Conservation (phyloP, 1,284 basidiomycete species). For the Rhodotorula mucilaginosa region DNA sequence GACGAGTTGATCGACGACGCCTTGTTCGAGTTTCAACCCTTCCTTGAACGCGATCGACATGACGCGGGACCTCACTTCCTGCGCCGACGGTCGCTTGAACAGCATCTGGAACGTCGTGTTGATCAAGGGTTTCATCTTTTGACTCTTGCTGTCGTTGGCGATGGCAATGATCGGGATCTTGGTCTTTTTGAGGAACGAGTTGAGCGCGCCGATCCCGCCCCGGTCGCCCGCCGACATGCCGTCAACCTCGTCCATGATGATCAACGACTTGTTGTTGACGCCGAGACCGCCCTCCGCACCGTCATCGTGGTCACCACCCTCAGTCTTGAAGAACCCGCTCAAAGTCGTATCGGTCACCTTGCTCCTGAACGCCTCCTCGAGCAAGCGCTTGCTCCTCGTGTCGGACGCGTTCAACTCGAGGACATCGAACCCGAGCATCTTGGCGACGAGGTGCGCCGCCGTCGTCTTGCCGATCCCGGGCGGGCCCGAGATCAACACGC, state of each 20-base stretch:
- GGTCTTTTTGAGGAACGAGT: conserved; percentile 88
- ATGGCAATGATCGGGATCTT: conserved; percentile 98
- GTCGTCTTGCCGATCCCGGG: conserved; percentile 99
- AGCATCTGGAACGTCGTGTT: conserved; percentile 70
- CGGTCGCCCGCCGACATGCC: conserved; percentile 98
- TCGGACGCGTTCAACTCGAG: conserved; percentile 98
- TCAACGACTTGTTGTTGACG: conserved; percentile 74
- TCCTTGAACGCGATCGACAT: conserved; percentile 82
- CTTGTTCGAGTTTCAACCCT: conserved; percentile 83
- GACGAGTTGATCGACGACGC: conserved; percentile 89
- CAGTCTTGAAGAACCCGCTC: conserved; percentile 70
- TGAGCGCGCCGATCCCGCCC: conserved; percentile 86
- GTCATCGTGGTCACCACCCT: conserved; percentile 43
- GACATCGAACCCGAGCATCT: conserved; percentile 80
- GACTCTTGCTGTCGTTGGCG: conserved; percentile 81
- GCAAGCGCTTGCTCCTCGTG: conserved; percentile 89
- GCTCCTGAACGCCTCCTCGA: conserved; percentile 66
- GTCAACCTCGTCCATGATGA: conserved; percentile 99
- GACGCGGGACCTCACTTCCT: conserved; percentile 75
- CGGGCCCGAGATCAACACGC: conserved; percentile 84
- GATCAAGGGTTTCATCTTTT: conserved; percentile 86
- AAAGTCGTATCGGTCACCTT: conserved; percentile 67
- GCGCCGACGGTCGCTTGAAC: conserved; percentile 67
- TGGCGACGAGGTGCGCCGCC: conserved; percentile 87
- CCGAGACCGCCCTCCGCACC: conserved; percentile 48